phyloP scores from a whole-genome alignment of 2,329 filamentous ascomycete genomes.

The Sporothrix humicola region DNA sequence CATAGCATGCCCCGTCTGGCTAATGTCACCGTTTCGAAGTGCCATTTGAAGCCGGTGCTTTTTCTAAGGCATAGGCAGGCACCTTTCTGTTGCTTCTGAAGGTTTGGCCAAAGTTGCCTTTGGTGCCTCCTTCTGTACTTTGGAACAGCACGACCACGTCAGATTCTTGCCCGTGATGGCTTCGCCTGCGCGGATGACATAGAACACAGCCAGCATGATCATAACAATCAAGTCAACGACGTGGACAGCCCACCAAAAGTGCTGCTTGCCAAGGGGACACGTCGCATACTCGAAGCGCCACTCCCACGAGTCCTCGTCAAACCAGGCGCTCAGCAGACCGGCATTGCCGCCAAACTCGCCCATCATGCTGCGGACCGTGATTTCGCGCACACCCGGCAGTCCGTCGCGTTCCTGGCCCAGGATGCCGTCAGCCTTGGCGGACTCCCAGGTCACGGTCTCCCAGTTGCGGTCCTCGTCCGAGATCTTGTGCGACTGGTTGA shows the following conservation, averaged over 20 bases:
- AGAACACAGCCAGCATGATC: slow-evolving; percentile 39
- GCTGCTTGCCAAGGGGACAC: slow-evolving; percentile 82
- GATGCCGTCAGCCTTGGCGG: slow-evolving; percentile 52
- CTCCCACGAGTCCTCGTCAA: slow-evolving; percentile 71
- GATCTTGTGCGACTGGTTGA: slow-evolving; percentile 64
- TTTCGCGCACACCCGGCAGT: slow-evolving; percentile 75
- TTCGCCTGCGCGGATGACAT: slow-evolving; percentile 40
- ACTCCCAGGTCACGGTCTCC: slow-evolving; percentile 57
- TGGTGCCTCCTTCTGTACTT: background rate
- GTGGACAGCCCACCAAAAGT: slow-evolving; percentile 93
- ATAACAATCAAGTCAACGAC: slow-evolving; percentile 65
- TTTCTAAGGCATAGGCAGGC: background rate
- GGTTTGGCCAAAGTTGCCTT: background rate
- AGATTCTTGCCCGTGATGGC: background rate
- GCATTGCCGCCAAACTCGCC: slow-evolving; percentile 93
- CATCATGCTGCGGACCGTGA: slow-evolving; percentile 98
- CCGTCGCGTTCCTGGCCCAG: slow-evolving; percentile 43
- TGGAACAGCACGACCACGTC: background rate
- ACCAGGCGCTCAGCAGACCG: slow-evolving; percentile 88
- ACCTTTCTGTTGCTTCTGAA: background rate
- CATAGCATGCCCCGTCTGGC: background rate
- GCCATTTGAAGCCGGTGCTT: background rate
- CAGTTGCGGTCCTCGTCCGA: slow-evolving; percentile 52
- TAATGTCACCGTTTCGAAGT: background rate
- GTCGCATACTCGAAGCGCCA: slow-evolving; percentile 83